A percentile compares a stretch with the other conserved stretches of the same genome.
Conservation (phyloP, 768 basidiomycete genomes). For the Leccinum truebloodii region DNA sequence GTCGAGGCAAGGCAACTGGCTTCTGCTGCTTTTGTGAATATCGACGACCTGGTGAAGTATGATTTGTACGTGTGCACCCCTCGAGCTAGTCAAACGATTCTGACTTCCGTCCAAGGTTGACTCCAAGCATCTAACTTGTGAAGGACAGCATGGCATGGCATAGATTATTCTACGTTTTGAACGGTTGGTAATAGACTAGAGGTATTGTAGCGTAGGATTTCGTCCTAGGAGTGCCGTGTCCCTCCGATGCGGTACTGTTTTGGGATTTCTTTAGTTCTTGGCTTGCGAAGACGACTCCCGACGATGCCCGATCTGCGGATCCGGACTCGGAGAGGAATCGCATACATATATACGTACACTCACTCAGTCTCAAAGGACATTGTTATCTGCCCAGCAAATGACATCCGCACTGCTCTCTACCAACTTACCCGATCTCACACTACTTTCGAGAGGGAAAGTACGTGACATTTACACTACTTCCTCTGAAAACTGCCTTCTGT, state of each 20-base stretch:
- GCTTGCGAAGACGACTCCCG: not conserved
- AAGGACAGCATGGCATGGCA: not conserved
- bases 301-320: not conserved
- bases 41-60: conserved; percentile 85
- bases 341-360: not conserved
- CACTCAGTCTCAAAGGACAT: not conserved
- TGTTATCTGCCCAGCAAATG: conserved; percentile 17
- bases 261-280: not conserved
- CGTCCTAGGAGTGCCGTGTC: conserved; percentile 7
- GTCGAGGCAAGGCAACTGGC: conserved; percentile 90
- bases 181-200: conserved; percentile 8
- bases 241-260: conserved; percentile 13
- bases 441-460: conserved; percentile 92
- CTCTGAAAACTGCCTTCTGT: conserved; percentile 73
- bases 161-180: conserved; percentile 16
- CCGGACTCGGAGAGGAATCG: not conserved
- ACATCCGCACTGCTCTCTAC: conserved; percentile 50
- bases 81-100: conserved; percentile 3
- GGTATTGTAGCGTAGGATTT: conserved; percentile 22
- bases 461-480: conserved; percentile 89
- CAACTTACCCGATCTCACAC: conserved; percentile 57
- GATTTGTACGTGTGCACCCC: conserved; percentile 66
- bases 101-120: conserved; percentile 42
- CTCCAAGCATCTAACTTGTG: conserved; percentile 43
- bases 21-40: conserved; percentile 71